Evolutionary conservation across 441 rosid species (phyloP), one percentile per base, ranked within the genome.

Genomic region (Melianthus villosus): DNA sequence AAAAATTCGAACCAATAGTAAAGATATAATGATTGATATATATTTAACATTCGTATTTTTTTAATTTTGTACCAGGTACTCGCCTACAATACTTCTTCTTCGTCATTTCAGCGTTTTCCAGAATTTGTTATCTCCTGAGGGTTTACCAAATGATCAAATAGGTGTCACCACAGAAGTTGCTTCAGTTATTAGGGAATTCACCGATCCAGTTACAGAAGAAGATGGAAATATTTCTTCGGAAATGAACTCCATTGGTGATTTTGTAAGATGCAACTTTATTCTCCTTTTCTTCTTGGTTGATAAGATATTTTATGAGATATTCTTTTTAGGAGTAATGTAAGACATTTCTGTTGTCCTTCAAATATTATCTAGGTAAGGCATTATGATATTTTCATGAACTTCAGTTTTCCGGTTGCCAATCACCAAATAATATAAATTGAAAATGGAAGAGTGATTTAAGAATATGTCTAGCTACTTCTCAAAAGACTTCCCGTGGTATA

Each of bases 121-220:
- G 49, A 65, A 74, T 69, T 53, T 75, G 63, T 73, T 41, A 34
- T 76, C 79, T 16, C 71, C 64, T 28, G 97, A 80, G 44, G 87
- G 91, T 46, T 72, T 71, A 42, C 56, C 62, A 46, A 72, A 63
- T 54, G 87, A 87, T 46, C 97, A 71, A 64, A 67, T 68, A 57
- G 97, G 92, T 42, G 59, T 74, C 29, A 54, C 66, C 60, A 73
- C 82, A 42, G 93, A 87, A 68, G 67, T 83, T 60, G 94, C 97
- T 62, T 78, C 95, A 26, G 70, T 83, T 38, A 71, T 87, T 54
- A 72, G 93, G 68, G 74, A 83, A 59, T 69, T 73, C 59, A 83
- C 95, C 25, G 73, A 76, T 48, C 85, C 85, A 54, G 60, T 62
- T 62, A 55, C 57, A 54, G 64, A 61, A 54, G 64, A 61, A 60